These are phyloP conservation scores for Earliella scabrosa DNA, from an alignment of 1,284 basidiomycete species.

Conservation along the genomic window DNA sequence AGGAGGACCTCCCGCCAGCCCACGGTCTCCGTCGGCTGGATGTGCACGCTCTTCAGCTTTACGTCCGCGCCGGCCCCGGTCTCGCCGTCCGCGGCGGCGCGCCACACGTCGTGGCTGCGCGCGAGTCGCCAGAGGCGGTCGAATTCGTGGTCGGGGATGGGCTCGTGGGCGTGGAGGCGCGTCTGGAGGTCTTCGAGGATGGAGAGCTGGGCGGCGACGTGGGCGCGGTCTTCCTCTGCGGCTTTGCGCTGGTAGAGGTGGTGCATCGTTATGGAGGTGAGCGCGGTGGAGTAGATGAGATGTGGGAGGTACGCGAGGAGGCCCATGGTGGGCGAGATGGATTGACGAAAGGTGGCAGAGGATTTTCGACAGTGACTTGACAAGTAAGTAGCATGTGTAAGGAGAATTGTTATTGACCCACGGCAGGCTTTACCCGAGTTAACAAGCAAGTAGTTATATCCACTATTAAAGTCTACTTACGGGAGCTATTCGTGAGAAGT, in stretches of 20 bases:
- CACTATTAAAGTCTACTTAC: no score
- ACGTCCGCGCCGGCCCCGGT: conserved; percentile 13
- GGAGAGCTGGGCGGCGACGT: conserved; percentile 56
- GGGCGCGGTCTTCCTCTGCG: conserved; percentile 52
- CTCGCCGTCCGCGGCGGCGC: conserved; percentile 17
- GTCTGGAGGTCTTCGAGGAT: conserved; percentile 58
- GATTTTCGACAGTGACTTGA: neutral
- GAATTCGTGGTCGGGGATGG: conserved; percentile 51
- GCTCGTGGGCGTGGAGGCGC: conserved; percentile 48
- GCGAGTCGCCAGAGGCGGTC: conserved; percentile 23
- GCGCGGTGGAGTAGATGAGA: conserved; percentile 58
- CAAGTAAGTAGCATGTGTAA: neutral
- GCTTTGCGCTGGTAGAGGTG: conserved; percentile 53
- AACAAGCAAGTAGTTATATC: no score
- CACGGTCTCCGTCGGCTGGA: conserved; percentile 25
- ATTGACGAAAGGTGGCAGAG: neutral
- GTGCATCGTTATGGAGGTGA: conserved; percentile 67
- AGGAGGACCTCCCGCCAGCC: conserved; percentile 41
- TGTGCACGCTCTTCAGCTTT: conserved; percentile 16
- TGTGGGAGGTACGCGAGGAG: conserved; percentile 47
- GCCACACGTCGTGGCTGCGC: conserved; percentile 22
- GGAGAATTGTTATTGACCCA: no score
- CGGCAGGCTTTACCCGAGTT: no score
- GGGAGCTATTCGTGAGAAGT: no score
- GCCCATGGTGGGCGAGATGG: conserved; percentile 7